phyloP scores from a whole-genome alignment of 768 basidiomycete species.

The Mycena epipterygia region DNA sequence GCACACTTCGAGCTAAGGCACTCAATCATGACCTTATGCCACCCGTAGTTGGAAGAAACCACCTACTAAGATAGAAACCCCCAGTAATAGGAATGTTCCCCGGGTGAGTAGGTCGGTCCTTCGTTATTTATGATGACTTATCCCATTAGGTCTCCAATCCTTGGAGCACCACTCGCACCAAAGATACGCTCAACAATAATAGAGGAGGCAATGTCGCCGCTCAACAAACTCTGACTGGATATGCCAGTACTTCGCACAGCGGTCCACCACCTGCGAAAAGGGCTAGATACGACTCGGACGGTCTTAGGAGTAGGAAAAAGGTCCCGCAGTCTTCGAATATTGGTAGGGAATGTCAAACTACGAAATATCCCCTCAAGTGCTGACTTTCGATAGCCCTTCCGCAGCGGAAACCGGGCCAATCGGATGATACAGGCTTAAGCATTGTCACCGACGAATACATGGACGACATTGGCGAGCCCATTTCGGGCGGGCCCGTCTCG shows the following conservation, averaged over 20 bases:
- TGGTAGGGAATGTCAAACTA: not conserved
- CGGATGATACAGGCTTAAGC: conserved; percentile 11
- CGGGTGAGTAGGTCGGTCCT: conserved; percentile 6
- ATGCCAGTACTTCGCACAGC: not conserved
- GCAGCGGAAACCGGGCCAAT: not conserved
- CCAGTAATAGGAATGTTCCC: not conserved
- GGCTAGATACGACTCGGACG: not conserved
- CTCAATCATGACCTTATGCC: not conserved
- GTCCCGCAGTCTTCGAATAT: conserved; percentile 9
- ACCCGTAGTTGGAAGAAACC: not conserved
- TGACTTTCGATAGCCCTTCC: not conserved
- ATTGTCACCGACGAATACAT: not conserved
- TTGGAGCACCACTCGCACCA: not conserved
- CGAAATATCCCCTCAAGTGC: not conserved
- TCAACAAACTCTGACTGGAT: not conserved
- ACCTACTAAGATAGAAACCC: conserved; percentile 12
- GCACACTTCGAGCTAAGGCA: too few relatives aligned
- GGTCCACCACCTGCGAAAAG: conserved; percentile 23
- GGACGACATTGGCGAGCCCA: conserved; percentile 10
- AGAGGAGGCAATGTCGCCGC: conserved; percentile 6
- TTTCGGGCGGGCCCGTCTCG: not conserved
- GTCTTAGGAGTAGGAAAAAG: conserved; percentile 20
- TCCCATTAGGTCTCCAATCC: conserved; percentile 16
- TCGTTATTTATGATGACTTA: not conserved
- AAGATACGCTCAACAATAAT: not conserved